These are phyloP conservation scores for Oxyria digyna DNA, from an alignment of 148 eudicot genomes.

Conservation along the genomic window DNA sequence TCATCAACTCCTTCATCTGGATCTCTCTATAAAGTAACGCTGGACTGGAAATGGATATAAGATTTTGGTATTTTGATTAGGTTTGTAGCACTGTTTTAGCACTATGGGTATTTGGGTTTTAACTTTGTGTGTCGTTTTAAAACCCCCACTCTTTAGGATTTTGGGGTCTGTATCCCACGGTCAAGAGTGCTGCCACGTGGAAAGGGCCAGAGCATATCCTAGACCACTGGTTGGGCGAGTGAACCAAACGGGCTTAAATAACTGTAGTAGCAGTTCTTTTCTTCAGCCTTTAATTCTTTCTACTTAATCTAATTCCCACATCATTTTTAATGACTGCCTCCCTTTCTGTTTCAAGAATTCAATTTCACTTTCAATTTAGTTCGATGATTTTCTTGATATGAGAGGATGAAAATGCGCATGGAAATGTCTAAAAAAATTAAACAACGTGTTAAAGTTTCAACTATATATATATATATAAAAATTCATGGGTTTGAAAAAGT, in stretches of 20 bases:
- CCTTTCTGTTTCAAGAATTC: background rate
- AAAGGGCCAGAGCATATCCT: no score
- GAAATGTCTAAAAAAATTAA: background rate
- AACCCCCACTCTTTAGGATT: background rate
- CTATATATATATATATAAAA: no score
- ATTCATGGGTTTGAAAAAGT: no score
- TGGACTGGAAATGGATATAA: background rate
- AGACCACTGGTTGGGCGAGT: slow-evolving; percentile 4
- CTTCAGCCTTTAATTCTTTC: no score
- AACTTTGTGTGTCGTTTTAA: background rate
- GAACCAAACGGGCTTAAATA: background rate
- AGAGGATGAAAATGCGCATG: no score
- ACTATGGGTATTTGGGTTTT: background rate
- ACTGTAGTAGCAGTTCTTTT: no score
- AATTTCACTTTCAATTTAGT: background rate
- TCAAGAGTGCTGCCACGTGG: background rate
- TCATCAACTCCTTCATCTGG: background rate
- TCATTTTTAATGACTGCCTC: background rate
- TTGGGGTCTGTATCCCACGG: background rate
- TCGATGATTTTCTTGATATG: no score
- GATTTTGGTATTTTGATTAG: background rate
- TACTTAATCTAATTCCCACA: no score
- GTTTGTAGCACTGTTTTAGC: slow-evolving; percentile 1
- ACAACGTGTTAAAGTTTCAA: no score
- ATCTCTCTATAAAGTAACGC: background rate